Evolutionary conservation across 768 basidiomycete species (phyloP), one percentile per base, ranked within the genome.

Genomic region (Auriscalpium orientale): DNA sequence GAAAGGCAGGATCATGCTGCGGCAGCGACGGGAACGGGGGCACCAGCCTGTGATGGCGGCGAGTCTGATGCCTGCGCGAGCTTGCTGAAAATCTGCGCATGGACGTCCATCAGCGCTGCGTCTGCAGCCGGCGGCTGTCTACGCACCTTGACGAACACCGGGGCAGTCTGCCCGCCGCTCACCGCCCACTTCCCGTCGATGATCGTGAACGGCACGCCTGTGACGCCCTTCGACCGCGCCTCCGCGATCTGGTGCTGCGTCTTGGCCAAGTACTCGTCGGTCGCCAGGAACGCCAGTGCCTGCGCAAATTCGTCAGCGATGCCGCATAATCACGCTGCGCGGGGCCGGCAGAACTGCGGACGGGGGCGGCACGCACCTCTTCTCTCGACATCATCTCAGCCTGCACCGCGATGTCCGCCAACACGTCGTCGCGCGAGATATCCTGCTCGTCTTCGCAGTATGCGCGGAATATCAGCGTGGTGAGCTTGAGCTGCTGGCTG

Each of bases 181-280:
- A 90, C 77, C 6, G 83, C 87, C 84, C 86, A 91, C 65, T 84
- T 85, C 12, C 81, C 79, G 66, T 90, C 83, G 61, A 91, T 85
- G 63, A 91, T 80, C 28, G 82, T 85, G 73, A 89, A 81, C 8
- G 90, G 90, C 3, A 92, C 87, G 40, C 89, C 89, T 6, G 80
- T 83, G 51, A 92, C 80, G 16, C 89, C 89, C 55, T 83, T 79
- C 44, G 73, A 70, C 53, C 82, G 79, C 43, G 85, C 85, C 49
- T 81, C 77, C 9, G 76, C 74, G 62, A 83, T 83, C 70, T 84
- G 81, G 10, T 73, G 71, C 58, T 83, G 72, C 1, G 91, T 82
- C 60, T 88, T 86, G 52, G 77, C 74, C 62, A 79, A 74, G 55
- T 84, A 72, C 62, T 87, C 86, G 64, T 85, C 76, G 3, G 85